Evolutionary conservation across 2,329 filamentous ascomycete genomes (phyloP), one percentile per base, ranked within the genome.

Genomic region (Colletotrichum acutatum): DNA sequence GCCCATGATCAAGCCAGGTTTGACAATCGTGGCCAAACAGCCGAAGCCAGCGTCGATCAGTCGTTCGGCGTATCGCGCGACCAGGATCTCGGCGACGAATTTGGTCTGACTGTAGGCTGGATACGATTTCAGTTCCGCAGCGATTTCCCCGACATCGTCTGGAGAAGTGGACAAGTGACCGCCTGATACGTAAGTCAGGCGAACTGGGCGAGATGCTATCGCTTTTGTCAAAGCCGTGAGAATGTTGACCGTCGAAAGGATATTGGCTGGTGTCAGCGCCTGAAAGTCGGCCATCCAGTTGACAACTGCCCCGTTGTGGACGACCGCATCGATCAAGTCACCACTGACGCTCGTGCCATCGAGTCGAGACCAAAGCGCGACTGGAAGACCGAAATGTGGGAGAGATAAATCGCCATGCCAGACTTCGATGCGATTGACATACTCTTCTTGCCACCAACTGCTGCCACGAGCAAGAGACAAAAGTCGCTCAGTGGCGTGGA

Each of bases 1-100:
- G 4, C 77, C 77, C 14, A 78, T 76, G 7, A 78, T 78, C 8
- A 75, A 63, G 0, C 77, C 77, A 1, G 77, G 77, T 46, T 77
- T 79, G 6, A 79, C 58, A 2, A 75, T 71, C 1, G 71, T 76
- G 8, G 76, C 19, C 9, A 14, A 1, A 53, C 63, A 0, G 59
- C 67, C 7, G 9, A 53, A 32, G 30, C 69, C 58, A 49, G 14
- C 32, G 12, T 1, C 5, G 0, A 30, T 11, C 2, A 68, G 37
- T 12, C 69, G 57, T 3, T 63, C 16, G 7, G 66, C 46, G 1
- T 68, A 52, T 2, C 75, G 72, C 9, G 64, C 34, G 2, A 78
- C 72, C 2, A 78, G 49, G 3, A 60, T 28, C 30, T 78, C 77
- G 14, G 76, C 72, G 16, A 78, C 76, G 9, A 76, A 76, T 24